Percentiles rank a stretch among this genome's conserved stretches.
phyloP scores from a whole-genome alignment of 2,329 filamentous ascomycete species.

The Nothophaeocryptopus gaeumannii region DNA sequence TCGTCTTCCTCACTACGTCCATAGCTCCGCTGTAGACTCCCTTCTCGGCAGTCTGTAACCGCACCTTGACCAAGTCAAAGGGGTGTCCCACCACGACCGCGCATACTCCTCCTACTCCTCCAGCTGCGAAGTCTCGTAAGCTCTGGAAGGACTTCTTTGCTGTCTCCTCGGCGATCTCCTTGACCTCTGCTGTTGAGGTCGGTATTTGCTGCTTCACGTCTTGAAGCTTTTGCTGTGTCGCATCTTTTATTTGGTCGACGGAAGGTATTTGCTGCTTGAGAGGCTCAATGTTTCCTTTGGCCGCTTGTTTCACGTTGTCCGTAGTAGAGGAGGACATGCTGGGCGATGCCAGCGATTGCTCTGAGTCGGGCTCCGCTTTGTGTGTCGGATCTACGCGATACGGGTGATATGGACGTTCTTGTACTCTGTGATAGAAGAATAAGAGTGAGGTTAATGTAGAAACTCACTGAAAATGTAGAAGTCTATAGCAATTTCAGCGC shows the following conservation, averaged over 20 bases:
- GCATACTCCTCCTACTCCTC: constrained; percentile 89
- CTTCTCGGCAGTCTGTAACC: constrained; percentile 90
- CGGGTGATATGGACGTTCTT: no score
- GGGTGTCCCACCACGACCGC: constrained; percentile 91
- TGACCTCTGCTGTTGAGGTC: constrained; percentile 45
- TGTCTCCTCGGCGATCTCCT: constrained; percentile 51
- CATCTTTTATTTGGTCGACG: constrained; percentile 16
- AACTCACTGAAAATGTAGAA: no score
- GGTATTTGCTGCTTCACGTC: constrained; percentile 22
- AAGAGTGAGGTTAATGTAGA: no score
- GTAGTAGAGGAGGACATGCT: constrained; percentile 18
- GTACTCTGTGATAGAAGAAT: no score
- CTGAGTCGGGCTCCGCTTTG: not conserved
- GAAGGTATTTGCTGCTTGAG: constrained; percentile 21
- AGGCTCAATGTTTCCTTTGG: constrained; percentile 20
- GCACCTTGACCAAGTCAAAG: constrained; percentile 96
- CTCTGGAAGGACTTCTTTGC: constrained; percentile 58
- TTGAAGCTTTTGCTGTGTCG: constrained; percentile 19
- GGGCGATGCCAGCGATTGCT: constrained; percentile 11
- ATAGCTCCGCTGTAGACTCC: constrained; percentile 87
- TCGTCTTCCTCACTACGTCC: constrained; percentile 84
- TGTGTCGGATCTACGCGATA: no score
- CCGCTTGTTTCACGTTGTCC: constrained; percentile 21
- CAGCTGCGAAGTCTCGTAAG: constrained; percentile 79
- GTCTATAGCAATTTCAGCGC: no score